phyloP scores from a whole-genome alignment of 495 filamentous ascomycete species.

The Halenospora varia region DNA sequence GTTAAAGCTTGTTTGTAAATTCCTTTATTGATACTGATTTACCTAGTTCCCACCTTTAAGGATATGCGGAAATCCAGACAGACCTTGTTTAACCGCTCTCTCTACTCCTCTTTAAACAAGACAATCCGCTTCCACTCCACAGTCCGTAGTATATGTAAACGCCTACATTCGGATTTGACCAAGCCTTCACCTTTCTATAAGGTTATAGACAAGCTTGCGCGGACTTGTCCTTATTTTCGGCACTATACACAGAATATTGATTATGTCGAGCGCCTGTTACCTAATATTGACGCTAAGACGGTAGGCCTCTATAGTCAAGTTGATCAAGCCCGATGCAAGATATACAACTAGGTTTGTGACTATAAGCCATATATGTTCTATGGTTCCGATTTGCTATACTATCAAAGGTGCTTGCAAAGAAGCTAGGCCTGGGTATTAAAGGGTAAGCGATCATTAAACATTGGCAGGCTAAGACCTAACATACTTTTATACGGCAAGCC shows the following conservation, averaged over 20 bases:
- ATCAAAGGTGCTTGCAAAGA: slow-evolving; percentile 14
- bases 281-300: slow-evolving; percentile 15
- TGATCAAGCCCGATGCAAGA: slow-evolving; percentile 13
- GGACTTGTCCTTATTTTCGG: slow-evolving; percentile 11
- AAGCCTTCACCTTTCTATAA: slow-evolving; percentile 18
- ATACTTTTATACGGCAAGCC: slow-evolving; percentile 20
- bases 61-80: slow-evolving; percentile 22
- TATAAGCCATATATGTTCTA: slow-evolving; percentile 16
- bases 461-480: slow-evolving; percentile 13
- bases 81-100: slow-evolving; percentile 20
- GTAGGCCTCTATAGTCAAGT: slow-evolving; percentile 16
- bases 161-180: slow-evolving; percentile 17
- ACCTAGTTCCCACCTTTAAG: slow-evolving; percentile 20
- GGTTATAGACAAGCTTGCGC: slow-evolving; percentile 19
- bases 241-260: slow-evolving; percentile 17
- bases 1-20: slow-evolving; percentile 18
- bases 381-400: slow-evolving; percentile 14
- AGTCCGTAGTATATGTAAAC: slow-evolving; percentile 14
- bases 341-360: slow-evolving; percentile 15
- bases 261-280: slow-evolving; percentile 13
- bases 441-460: slow-evolving; percentile 11
- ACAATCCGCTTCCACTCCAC: slow-evolving; percentile 17
- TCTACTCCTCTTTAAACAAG: slow-evolving; percentile 21
- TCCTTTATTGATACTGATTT: slow-evolving; percentile 18
- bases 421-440: slow-evolving; percentile 16